These are phyloP conservation scores for Phycomyces nitens DNA, from an alignment of 192 early-diverging fungal species.

Conservation along the genomic window DNA sequence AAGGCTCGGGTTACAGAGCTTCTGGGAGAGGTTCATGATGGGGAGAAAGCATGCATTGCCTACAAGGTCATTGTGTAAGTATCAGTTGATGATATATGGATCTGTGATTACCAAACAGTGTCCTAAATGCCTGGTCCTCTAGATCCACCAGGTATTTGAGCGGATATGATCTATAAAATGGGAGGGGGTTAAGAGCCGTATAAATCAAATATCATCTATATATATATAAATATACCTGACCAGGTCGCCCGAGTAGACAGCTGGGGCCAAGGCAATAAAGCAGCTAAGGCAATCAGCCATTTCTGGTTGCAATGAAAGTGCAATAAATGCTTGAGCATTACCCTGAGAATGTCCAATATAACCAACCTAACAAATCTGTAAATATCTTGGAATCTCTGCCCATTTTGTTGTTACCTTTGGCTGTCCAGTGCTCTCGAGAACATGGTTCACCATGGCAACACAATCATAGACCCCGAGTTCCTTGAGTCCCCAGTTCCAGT, in stretches of 20 bases:
- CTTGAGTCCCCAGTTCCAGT: conserved; percentile 93
- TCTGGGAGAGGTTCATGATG: conserved; percentile 38
- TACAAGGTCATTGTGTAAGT: too few relatives aligned
- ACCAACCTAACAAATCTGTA: conserved; percentile 51
- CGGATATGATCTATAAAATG: conserved; percentile 16
- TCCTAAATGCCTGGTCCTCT: background rate
- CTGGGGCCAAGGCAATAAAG: conserved; percentile 91
- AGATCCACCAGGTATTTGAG: conserved; percentile 5
- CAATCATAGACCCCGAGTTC: conserved; percentile 85
- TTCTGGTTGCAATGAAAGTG: conserved; percentile 70
- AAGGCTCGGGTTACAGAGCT: conserved; percentile 25
- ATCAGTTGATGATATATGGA: background rate
- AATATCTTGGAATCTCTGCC: too few relatives aligned
- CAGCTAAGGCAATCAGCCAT: conserved; percentile 80
- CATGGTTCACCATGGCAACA: conserved; percentile 68
- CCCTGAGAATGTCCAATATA: conserved; percentile 97
- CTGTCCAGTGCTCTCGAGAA: background rate
- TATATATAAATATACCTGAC: conserved; percentile 7
- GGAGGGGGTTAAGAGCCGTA: too few relatives aligned
- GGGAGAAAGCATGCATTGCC: conserved; percentile 35
- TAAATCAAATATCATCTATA: too few relatives aligned
- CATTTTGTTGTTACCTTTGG: conserved; percentile 48
- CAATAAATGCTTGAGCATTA: conserved; percentile 83
- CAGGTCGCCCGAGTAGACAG: conserved; percentile 26
- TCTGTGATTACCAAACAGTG: conserved; percentile 18